phyloP scores from a whole-genome alignment of 139 green algal genomes.

The Asterochloris erici region DNA sequence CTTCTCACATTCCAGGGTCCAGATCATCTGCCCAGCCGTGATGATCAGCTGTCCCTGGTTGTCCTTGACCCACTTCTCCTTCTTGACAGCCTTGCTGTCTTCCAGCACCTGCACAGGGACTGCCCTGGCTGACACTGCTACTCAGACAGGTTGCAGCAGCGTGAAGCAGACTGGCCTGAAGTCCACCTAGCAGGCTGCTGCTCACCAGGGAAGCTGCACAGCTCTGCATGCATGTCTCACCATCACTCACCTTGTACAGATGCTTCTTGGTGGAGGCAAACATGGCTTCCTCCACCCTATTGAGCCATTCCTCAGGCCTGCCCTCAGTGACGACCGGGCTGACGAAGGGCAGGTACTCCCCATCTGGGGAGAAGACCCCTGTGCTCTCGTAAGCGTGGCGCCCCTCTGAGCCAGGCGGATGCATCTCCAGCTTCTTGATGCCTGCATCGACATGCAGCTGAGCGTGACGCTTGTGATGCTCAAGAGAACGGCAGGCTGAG shows the following conservation, averaged over 20 bases:
- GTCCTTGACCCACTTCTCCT: constrained; percentile 88
- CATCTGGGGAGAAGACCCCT: constrained; percentile 71
- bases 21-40: constrained; percentile 82
- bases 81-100: constrained; percentile 70
- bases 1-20: constrained; percentile 85
- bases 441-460: constrained; percentile 38
- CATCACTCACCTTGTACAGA: constrained; percentile 52
- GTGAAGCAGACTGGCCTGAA: no score
- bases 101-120: constrained; percentile 43
- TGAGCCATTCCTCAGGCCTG: constrained; percentile 85
- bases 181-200: no score
- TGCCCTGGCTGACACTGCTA: neutral
- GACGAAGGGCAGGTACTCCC: constrained; percentile 77
- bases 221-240: neutral
- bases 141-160: no score
- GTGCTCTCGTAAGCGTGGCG: constrained; percentile 56
- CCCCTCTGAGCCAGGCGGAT: constrained; percentile 57
- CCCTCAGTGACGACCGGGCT: constrained; percentile 66
- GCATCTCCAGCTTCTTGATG: constrained; percentile 81
- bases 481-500: no score
- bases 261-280: constrained; percentile 77
- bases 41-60: constrained; percentile 86
- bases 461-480: neutral
- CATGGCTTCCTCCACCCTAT: constrained; percentile 83
- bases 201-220: no score